phyloP scores from a whole-genome alignment of 1,284 basidiomycete species.

The Marasmius sp. region DNA sequence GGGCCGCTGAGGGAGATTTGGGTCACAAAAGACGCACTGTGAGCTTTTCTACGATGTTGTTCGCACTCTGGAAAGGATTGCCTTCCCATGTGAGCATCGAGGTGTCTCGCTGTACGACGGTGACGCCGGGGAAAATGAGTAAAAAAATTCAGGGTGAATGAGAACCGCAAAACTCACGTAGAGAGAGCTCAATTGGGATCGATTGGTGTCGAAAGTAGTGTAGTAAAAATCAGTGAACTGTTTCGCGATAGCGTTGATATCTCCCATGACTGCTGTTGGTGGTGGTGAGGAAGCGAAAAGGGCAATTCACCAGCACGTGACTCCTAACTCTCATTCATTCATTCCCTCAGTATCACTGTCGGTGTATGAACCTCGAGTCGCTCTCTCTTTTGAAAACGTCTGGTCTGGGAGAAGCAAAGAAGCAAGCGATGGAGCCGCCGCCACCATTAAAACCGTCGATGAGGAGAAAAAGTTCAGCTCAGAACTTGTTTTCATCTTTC shows the following conservation, averaged over 20 bases:
- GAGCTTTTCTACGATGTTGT: slow-evolving; percentile 79
- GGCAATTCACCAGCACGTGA: background rate
- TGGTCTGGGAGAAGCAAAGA: background rate
- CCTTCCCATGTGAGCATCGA: slow-evolving; percentile 95
- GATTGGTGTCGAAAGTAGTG: slow-evolving; percentile 63
- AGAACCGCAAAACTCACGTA: slow-evolving; percentile 59
- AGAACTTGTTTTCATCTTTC: slow-evolving; percentile 79
- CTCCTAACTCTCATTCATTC: background rate
- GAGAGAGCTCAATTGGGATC: slow-evolving; percentile 54
- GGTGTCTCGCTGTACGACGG: slow-evolving; percentile 57
- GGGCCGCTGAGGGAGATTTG: background rate
- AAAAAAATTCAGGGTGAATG: slow-evolving; percentile 17
- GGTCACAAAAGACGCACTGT: slow-evolving; percentile 46
- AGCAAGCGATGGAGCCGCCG: background rate
- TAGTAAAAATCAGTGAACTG: slow-evolving; percentile 83
- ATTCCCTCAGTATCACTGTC: background rate
- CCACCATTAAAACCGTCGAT: slow-evolving; percentile 52
- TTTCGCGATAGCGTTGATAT: slow-evolving; percentile 63
- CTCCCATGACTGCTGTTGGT: slow-evolving; percentile 54
- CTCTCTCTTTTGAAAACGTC: background rate
- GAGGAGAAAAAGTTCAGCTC: slow-evolving; percentile 81
- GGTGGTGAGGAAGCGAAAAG: background rate
- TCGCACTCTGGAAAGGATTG: slow-evolving; percentile 56
- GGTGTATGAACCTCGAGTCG: background rate
- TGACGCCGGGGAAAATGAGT: slow-evolving; percentile 25